These are phyloP conservation scores for Pleodorina starrii DNA, from an alignment of 139 green algal genomes.

Conservation along the genomic window DNA sequence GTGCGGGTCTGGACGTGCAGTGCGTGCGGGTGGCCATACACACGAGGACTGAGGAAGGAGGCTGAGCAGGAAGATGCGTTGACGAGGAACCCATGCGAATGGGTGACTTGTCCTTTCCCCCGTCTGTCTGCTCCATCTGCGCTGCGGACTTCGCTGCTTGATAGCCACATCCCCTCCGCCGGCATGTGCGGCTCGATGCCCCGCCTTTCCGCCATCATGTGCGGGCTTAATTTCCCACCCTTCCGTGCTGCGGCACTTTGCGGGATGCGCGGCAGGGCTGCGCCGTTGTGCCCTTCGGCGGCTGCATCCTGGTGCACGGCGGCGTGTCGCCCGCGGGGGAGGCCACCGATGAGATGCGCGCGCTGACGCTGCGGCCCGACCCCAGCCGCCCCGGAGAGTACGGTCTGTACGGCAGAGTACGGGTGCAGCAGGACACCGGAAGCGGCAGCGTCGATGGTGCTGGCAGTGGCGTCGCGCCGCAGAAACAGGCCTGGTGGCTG, in stretches of 20 bases:
- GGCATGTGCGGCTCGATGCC: too few species aligned
- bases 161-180: neutral
- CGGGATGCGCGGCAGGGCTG: too few species aligned
- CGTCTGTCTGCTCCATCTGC: too few species aligned
- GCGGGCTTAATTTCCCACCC: too few species aligned
- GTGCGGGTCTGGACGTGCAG: neutral
- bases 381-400: neutral
- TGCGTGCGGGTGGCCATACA: neutral
- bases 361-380: neutral
- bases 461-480: neutral
- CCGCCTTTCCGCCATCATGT: too few species aligned
- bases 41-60: neutral
- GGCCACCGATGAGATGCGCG: neutral
- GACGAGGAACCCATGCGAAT: neutral
- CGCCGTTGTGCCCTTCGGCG: neutral
- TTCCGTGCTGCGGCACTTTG: too few species aligned
- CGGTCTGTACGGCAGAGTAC: neutral
- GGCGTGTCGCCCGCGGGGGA: neutral
- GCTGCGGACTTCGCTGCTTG: neutral
- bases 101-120: neutral
- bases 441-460: neutral
- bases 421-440: neutral
- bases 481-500: neutral
- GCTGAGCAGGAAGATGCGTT: neutral
- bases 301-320: constrained; percentile 18